Percentiles rank a stretch among this genome's conserved stretches.
These are phyloP conservation scores for Lodderomyces margitis DNA, from an alignment of 1,139 yeast species.

Conservation along the genomic window DNA sequence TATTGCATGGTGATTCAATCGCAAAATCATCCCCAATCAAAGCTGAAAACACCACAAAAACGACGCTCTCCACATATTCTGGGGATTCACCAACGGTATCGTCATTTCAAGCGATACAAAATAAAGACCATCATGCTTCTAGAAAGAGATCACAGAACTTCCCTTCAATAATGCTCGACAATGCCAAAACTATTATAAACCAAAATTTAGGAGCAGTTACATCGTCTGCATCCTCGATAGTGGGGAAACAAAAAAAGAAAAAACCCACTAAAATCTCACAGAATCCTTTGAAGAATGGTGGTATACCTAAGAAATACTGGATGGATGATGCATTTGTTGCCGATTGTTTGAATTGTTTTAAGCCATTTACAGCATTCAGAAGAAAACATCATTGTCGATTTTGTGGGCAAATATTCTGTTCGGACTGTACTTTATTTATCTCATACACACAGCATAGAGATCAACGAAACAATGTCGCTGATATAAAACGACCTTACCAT, in stretches of 20 bases:
- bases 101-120: conserved; percentile 38
- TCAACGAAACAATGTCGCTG: conserved; percentile 33
- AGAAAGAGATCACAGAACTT: conserved; percentile 33
- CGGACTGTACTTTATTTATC: conserved; percentile 77
- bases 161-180: conserved; percentile 35
- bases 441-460: conserved; percentile 68
- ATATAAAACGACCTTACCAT: conserved; percentile 34
- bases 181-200: conserved; percentile 38
- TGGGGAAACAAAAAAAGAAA: conserved; percentile 22
- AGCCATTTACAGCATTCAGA: conserved; percentile 72
- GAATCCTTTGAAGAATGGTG: conserved; percentile 48
- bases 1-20: conserved; percentile 28
- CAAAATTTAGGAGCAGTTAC: conserved; percentile 31
- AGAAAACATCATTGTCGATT: conserved; percentile 93
- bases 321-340: conserved; percentile 87
- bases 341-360: conserved; percentile 76
- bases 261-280: conserved; percentile 39
- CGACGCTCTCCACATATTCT: conserved; percentile 6
- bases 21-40: conserved; percentile 32
- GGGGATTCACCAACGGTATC: conserved; percentile 36
- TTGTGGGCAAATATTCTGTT: conserved; percentile 94
- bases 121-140: conserved; percentile 21
- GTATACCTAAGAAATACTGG: conserved; percentile 75
- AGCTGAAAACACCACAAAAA: conserved; percentile 21
- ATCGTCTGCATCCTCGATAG: conserved; percentile 31